These are phyloP conservation scores for Boletus semigastroideus DNA, from an alignment of 1,284 basidiomycete genomes.

Conservation along the genomic window DNA sequence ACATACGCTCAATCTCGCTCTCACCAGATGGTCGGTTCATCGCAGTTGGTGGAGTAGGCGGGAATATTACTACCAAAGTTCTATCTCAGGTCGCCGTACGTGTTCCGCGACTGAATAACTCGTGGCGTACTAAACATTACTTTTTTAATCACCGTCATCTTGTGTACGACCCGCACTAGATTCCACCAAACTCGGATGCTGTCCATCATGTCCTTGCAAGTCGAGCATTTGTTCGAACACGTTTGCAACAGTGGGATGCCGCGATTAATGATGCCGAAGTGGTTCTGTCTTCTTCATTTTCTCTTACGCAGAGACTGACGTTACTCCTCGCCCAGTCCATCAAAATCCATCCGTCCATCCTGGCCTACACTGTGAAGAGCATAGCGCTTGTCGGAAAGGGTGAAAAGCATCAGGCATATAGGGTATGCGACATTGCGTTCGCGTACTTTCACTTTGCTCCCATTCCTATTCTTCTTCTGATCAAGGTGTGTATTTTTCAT, in stretches of 20 bases:
- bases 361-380: conserved; percentile 5
- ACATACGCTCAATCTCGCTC: background rate
- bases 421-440: background rate
- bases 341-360: background rate
- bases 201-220: background rate
- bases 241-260: background rate
- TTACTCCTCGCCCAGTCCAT: too few relatives aligned
- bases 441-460: background rate
- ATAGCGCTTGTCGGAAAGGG: conserved; percentile 3
- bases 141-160: too few relatives aligned
- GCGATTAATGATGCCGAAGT: background rate
- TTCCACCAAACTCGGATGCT: background rate
- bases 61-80: background rate
- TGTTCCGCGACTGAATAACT: too few relatives aligned
- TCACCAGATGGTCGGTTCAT: background rate
- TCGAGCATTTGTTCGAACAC: background rate
- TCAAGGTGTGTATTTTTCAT: background rate
- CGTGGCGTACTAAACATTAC: too few relatives aligned
- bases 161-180: too few relatives aligned
- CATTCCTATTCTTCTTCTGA: conserved; percentile 1
- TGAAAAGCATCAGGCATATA: background rate
- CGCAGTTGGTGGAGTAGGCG: background rate
- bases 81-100: too few relatives aligned
- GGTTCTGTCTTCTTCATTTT: background rate
- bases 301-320: too few relatives aligned